Base-by-base conservation (phyloP, 2,329 filamentous ascomycete species). In the Nothophoma quercina region DNA sequence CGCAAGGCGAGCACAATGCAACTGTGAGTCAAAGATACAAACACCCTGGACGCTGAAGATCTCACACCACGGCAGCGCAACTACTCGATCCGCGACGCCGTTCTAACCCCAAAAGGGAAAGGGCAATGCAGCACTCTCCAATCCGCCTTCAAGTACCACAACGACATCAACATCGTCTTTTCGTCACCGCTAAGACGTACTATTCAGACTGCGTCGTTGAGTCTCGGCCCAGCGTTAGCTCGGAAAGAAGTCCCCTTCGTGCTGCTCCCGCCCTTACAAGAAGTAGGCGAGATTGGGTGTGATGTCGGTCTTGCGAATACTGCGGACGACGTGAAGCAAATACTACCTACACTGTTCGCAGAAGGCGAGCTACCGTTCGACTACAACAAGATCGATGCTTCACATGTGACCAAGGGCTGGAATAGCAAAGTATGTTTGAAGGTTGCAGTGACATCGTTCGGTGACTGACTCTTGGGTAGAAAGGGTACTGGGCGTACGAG, bases 131-230 rank as follows among this genome's bases (percentile, higher is more conserved):
- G 74, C 21, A 71, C 75, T 13, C 85, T 96, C 75, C 82, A 63
- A 68, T 78, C 23, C 56, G 63, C 75, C 0, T 96, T 96, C 70
- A 84, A 88, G 8, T 75, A 83, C 73, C 87, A 68, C 42, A 44
- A 61, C 21, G 54, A 59, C 2, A 78, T 95, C 66, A 87, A 88
- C 4, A 81, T 89, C 62, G 81, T 96, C 10, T 82, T 92, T 18
- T 86, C 91, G 30, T 95, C 90, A 1, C 91, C 92, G 5, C 82
- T 96, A 61, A 87, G 88, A 42, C 86, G 92, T 56, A 96, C 92
- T 2, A 80, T 96, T 36, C 85, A 90, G 75, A 96, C 92, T 2
- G 87, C 88, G 26, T 80, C 91, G 23, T 77, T 85, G 46, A 83
- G 85, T 36, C 96, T 96, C 72, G 82, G 81, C 15, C 78, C 84